Evolutionary conservation across 2,329 filamentous ascomycete species (phyloP).

Genomic region (Stachybotrys chartarum): DNA sequence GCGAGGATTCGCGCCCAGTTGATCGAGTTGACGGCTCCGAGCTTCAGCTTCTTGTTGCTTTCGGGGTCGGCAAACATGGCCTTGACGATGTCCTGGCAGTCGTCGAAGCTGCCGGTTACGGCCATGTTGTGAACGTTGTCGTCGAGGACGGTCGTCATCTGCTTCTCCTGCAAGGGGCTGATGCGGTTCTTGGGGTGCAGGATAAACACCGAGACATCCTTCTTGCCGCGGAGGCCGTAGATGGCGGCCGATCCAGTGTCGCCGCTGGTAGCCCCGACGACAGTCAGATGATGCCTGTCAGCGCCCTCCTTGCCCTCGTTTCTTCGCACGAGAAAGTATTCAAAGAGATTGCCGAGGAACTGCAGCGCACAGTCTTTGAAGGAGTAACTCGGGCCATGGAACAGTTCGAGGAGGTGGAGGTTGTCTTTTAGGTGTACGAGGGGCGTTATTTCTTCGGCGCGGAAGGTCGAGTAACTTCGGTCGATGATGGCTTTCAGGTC

Average conservation of each 20-base stretch:
- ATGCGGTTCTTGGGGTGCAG: slow-evolving; percentile 84
- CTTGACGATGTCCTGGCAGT: slow-evolving; percentile 86
- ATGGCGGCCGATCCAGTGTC: slow-evolving; percentile 94
- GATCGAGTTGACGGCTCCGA: slow-evolving; percentile 93
- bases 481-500: slow-evolving; percentile 80
- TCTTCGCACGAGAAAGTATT: slow-evolving; percentile 73
- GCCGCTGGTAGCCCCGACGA: slow-evolving; percentile 80
- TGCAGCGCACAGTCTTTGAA: slow-evolving; percentile 96
- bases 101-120: slow-evolving; percentile 83
- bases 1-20: slow-evolving; percentile 94
- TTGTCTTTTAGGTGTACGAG: slow-evolving; percentile 68
- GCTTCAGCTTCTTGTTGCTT: slow-evolving; percentile 73
- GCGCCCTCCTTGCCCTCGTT: slow-evolving; percentile 61
- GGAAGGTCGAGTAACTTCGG: slow-evolving; percentile 85
- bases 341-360: slow-evolving; percentile 92
- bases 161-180: slow-evolving; percentile 82
- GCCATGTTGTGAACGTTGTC: slow-evolving; percentile 84
- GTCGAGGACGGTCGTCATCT: slow-evolving; percentile 91
- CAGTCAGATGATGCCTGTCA: slow-evolving; percentile 72
- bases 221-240: slow-evolving; percentile 88
- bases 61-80: slow-evolving; percentile 80
- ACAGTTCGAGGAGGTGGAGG: slow-evolving; percentile 84
- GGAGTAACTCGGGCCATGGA: slow-evolving; percentile 91
- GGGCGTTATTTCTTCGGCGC: slow-evolving; percentile 69
- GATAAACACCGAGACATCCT: slow-evolving; percentile 92